Evolutionary conservation across 257 asterid species (phyloP).

Genomic region (Anisodus tanguticus): DNA sequence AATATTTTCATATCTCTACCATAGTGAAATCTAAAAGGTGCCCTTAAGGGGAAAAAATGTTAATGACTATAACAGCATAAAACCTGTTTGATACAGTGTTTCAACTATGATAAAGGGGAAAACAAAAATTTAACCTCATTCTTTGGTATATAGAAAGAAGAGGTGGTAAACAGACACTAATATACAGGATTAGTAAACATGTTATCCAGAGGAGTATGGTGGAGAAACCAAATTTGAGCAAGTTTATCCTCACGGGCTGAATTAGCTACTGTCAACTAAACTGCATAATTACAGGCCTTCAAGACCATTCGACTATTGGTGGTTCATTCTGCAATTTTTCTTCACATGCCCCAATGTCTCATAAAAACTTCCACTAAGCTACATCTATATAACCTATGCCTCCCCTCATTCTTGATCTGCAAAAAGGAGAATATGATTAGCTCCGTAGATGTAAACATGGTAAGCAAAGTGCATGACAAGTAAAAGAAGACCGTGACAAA

Average conservation of each 20-base stretch:
- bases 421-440: slow-evolving; percentile 10
- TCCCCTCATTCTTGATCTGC: slow-evolving; percentile 28
- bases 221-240: slow-evolving; percentile 26
- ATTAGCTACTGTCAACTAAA: slow-evolving; percentile 27
- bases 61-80: neutral
- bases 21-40: neutral
- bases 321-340: slow-evolving; percentile 3
- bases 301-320: slow-evolving; percentile 20
- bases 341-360: neutral
- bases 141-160: neutral
- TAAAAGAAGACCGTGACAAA: slow-evolving; percentile 3
- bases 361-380: slow-evolving; percentile 13
- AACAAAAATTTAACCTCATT: neutral
- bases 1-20: neutral
- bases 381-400: slow-evolving; percentile 18
- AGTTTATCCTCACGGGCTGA: slow-evolving; percentile 23
- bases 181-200: slow-evolving; percentile 12
- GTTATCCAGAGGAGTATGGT: neutral
- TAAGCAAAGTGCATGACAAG: neutral
- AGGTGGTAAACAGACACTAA: neutral
- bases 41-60: neutral
- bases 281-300: slow-evolving; percentile 26
- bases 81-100: neutral
- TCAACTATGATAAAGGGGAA: slow-evolving; percentile 6
- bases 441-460: neutral